Base-by-base conservation (phyloP, 108 stramenopile genomes). In the Nitzschia inconspicua region DNA sequence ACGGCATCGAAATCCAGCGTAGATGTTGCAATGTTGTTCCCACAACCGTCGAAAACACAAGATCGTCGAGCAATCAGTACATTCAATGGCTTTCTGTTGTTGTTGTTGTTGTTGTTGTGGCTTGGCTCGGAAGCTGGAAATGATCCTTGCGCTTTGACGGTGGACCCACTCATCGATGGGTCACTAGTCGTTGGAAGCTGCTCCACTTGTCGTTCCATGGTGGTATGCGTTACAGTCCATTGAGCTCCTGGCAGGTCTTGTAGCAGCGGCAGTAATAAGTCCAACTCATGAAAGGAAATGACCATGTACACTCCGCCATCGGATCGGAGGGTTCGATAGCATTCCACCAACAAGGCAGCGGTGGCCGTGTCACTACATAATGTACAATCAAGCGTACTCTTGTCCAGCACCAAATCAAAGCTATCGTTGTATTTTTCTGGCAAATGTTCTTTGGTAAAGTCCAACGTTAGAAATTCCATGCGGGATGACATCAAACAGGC, bases 341-440 rank as follows among this genome's bases (percentile, higher is more conserved):
- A 79, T 32, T 86, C 73, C 27, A 61, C 59, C 40, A 93, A 63
- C 11, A 93, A 62, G 22, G 68, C 60, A 8, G 86, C 75, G 2
- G 84, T 69, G 8, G 77, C 77, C 6, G 72, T 54, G 37, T 84
- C 84, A 32, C 81, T 70, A 58, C 91, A 93, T 3, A 93, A 39
- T 14, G 83, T 75, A 63, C 87, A 89, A 70, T 93, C 91, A 60
- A 93, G 51, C 0, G 91, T 93, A 11, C 79, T 79, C 65, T 93
- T 93, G 76, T 93, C 91, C 2, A 93, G 28, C 0, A 89, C 71
- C 37, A 93, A 47, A 47, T 86, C 80, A 63, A 88, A 84, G 3
- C 48, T 71, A 36, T 64, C 70, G 3, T 32, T 28, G 29, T 65
- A 63, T 30, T 23, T 35, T 19, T 47, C 29, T 30, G 49, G 36